Percentiles rank a stretch among this genome's conserved stretches.
phyloP scores from a whole-genome alignment of 192 early-diverging fungal species.

The Cetraspora pellucida region DNA sequence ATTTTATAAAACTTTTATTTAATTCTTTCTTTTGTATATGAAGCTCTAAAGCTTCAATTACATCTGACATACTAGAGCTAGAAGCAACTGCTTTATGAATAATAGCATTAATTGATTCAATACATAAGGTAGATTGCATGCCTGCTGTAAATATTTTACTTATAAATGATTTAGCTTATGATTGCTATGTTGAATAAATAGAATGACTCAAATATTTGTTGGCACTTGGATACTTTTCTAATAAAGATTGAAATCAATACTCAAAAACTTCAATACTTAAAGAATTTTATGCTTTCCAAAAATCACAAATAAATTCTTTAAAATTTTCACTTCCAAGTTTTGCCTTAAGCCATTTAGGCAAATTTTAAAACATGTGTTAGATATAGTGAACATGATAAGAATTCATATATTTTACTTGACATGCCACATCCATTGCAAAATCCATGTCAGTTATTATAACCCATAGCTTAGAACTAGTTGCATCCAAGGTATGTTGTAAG shows the following conservation, averaged over 20 bases:
- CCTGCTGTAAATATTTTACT: slow-evolving; percentile 20
- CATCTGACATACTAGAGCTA: too few relatives aligned
- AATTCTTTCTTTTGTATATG: too few relatives aligned
- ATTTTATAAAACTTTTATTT: too few relatives aligned
- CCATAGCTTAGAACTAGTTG: too few relatives aligned
- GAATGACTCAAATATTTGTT: background rate
- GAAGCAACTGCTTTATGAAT: too few relatives aligned
- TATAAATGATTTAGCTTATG: slow-evolving; percentile 16
- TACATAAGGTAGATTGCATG: slow-evolving; percentile 24
- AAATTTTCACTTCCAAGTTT: background rate
- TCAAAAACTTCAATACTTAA: background rate
- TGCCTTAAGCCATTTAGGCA: background rate
- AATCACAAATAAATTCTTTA: background rate
- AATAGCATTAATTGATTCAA: background rate
- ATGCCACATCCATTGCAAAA: too few relatives aligned
- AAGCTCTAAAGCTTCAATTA: too few relatives aligned
- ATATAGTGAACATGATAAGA: background rate
- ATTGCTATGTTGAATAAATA: background rate
- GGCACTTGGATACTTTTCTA: background rate
- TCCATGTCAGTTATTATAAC: too few relatives aligned
- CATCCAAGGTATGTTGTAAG: too few relatives aligned
- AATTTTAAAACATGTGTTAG: background rate
- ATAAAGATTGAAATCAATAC: background rate
- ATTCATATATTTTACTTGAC: too few relatives aligned
- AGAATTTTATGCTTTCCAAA: background rate